phyloP scores from a whole-genome alignment of 129 eudicot genomes.

The Oenanthe sinensis region DNA sequence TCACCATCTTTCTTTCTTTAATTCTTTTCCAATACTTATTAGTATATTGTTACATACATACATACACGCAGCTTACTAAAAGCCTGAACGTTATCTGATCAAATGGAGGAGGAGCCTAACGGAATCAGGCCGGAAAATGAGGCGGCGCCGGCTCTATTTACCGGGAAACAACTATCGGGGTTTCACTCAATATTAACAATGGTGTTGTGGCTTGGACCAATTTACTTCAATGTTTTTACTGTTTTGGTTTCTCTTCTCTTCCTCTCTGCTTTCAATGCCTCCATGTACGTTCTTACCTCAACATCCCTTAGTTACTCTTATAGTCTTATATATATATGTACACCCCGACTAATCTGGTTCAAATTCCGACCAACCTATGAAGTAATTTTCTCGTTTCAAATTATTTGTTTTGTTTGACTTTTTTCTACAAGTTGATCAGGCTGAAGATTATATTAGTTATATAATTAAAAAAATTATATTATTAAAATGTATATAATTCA shows the following conservation, averaged over 20 bases:
- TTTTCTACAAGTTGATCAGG: too few relatives aligned
- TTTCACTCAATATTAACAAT: constrained; percentile 2
- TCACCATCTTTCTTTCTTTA: not conserved
- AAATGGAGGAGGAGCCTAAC: not conserved
- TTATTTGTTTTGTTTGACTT: too few relatives aligned
- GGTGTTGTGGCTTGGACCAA: not conserved
- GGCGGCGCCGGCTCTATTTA: not conserved
- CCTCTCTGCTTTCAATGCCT: constrained; percentile 3
- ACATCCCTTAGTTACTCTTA: not conserved
- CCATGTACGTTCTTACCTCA: not conserved
- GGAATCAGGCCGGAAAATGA: constrained; percentile 1
- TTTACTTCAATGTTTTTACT: not conserved
- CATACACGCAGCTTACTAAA: not conserved
- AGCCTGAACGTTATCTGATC: not conserved
- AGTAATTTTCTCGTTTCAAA: too few relatives aligned
- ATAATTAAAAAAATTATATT: too few relatives aligned
- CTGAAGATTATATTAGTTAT: too few relatives aligned
- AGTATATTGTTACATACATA: too few relatives aligned
- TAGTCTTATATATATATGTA: not conserved
- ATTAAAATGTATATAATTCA: too few relatives aligned
- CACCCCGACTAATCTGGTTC: too few relatives aligned
- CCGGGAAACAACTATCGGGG: not conserved
- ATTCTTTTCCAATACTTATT: not conserved
- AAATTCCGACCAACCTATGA: too few relatives aligned
- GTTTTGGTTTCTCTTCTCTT: constrained; percentile 1